A percentile compares a stretch with the other conserved stretches of the same genome.
These are phyloP conservation scores for Paraphoma sp. DNA, from an alignment of 2,329 filamentous ascomycete species.

Conservation along the genomic window DNA sequence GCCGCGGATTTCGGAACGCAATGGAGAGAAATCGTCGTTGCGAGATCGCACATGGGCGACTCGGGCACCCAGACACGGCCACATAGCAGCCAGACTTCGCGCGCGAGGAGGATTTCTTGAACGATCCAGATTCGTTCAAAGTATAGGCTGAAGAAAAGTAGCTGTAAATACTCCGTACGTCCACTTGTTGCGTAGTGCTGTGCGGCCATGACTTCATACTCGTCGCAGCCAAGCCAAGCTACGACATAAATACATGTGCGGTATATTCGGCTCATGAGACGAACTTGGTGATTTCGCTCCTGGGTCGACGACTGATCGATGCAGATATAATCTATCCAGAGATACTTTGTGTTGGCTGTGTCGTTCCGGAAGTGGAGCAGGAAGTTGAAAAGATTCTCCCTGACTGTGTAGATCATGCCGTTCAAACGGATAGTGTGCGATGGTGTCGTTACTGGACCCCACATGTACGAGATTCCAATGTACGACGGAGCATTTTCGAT, in stretches of 20 bases:
- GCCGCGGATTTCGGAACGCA: not conserved
- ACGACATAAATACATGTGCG: not conserved
- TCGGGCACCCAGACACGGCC: not conserved
- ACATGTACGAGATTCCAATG: not conserved
- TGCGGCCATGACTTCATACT: not conserved
- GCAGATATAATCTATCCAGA: constrained; percentile 5
- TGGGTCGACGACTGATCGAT: constrained; percentile 1
- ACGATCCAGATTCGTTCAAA: not conserved
- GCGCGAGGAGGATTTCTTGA: not conserved
- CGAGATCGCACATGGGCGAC: not conserved
- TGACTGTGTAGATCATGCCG: not conserved
- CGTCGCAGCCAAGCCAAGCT: not conserved
- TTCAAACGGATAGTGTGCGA: not conserved
- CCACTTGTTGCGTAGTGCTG: not conserved
- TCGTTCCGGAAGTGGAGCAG: not conserved
- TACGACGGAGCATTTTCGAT: not conserved
- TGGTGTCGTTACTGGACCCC: not conserved
- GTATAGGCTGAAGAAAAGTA: not conserved
- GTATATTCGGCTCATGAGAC: constrained; percentile 6
- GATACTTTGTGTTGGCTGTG: not conserved
- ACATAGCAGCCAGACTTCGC: not conserved
- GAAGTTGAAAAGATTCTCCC: not conserved
- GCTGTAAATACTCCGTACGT: not conserved
- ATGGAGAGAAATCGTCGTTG: not conserved
- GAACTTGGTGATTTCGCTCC: constrained; percentile 5